Evolutionary conservation across 2,329 filamentous ascomycete species (phyloP).

Genomic region (Blastomyces silverae): DNA sequence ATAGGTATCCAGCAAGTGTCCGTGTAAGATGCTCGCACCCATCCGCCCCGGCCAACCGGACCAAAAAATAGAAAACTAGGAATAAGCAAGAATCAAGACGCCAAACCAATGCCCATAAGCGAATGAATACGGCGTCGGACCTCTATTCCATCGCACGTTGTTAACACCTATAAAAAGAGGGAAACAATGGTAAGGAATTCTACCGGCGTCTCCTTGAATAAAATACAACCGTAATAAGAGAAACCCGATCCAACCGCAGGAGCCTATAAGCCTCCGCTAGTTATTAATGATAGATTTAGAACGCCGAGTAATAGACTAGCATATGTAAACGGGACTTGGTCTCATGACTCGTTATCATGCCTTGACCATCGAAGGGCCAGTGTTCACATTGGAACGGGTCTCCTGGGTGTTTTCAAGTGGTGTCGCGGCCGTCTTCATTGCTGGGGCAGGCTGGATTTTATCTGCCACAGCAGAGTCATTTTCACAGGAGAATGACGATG

Average conservation of each 20-base stretch:
- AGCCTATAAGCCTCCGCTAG: neutral
- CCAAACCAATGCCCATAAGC: constrained; percentile 1
- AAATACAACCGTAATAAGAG: neutral
- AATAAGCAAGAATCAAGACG: neutral
- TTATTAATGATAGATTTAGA: constrained; percentile 14
- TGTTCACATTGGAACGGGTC: neutral
- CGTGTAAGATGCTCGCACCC: neutral
- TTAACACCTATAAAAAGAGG: neutral
- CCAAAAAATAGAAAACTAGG: neutral
- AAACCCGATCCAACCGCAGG: neutral
- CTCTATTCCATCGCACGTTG: constrained; percentile 4
- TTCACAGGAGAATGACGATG: constrained; percentile 8
- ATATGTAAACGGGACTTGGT: constrained; percentile 15
- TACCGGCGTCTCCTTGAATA: neutral
- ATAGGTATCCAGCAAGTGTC: neutral
- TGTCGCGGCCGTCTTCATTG: constrained; percentile 9
- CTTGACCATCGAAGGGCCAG: constrained; percentile 15
- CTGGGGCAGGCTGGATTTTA: constrained; percentile 9
- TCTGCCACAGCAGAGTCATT: neutral
- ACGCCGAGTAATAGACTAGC: constrained; percentile 4
- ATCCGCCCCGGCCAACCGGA: neutral
- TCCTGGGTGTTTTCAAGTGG: constrained; percentile 1
- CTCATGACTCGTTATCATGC: constrained; percentile 16
- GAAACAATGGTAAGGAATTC: neutral
- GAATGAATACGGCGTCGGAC: neutral